Evolutionary conservation across 805 yeast genomes (phyloP), one percentile per base, ranked within the genome.

Genomic region (Teunomyces gatunensis): DNA sequence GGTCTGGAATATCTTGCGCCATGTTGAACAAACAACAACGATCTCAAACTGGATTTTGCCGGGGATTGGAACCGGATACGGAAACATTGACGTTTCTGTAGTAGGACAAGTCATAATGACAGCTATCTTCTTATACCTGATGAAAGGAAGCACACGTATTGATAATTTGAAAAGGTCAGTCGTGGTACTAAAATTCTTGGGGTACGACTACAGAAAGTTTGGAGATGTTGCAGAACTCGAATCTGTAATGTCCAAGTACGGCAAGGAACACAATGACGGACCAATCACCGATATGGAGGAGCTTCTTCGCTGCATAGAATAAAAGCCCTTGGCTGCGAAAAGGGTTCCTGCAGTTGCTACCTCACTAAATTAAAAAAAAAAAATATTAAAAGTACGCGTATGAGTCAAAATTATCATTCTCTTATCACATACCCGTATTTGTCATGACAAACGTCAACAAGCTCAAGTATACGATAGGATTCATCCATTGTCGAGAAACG

Each of bases 41-140:
- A 37, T 37, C 23, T 47, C 44, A 6, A 54, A 52, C 33, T 39
- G 60, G 33, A 44, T 63, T 5, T 47, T 63, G n/a, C 68, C 68
- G 2, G 66, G 62, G 2, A 47, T 63, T 9, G 68, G 66, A 5
- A 57, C 66, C 3, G 68, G 68, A 1, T 58, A 54, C 46, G 68
- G 68, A 4, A 48, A 49, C 2, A 32, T 61, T 15, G 55, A 53
- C 29, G 48, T 48, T 9, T 47, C 42, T 5, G 46, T 39, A 7
- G 58, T 53, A 6, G 59, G 62, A 3, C 54, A 52, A 23, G 32
- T 54, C 13, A 60, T 63, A 53, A 39, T 57, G 17, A 60, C 59
- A 12, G 62, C 66, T 2, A 36, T 54, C 5, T 47, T 53, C 6
- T 23, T 63, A 1, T 58, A 46, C 46, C 40, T 20, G 28, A 37